A percentile compares a stretch with the other conserved stretches of the same genome.
These are phyloP conservation scores for Curvularia lunata DNA, from an alignment of 2,329 filamentous ascomycete species.

Conservation along the genomic window DNA sequence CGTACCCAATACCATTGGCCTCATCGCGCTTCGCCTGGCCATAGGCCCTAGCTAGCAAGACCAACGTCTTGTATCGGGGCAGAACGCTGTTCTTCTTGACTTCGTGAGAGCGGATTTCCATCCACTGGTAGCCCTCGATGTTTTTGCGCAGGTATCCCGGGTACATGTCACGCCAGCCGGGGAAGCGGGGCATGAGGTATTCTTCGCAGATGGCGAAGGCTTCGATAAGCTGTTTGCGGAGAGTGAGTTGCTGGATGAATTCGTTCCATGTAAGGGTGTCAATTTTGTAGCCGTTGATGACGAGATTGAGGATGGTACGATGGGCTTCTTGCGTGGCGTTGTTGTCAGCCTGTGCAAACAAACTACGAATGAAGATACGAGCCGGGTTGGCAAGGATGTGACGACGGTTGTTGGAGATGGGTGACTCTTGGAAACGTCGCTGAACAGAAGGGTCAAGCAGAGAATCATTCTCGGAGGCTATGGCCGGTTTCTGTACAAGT, in stretches of 20 bases:
- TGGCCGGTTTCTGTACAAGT: slow-evolving; percentile 43
- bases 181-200: slow-evolving; percentile 78
- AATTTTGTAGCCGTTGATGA: slow-evolving; percentile 72
- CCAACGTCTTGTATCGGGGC: slow-evolving; percentile 54
- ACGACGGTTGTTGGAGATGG: slow-evolving; percentile 48
- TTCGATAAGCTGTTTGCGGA: slow-evolving; percentile 63
- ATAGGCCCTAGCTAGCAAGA: slow-evolving; percentile 50
- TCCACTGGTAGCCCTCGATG: slow-evolving; percentile 31
- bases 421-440: slow-evolving; percentile 26
- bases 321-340: slow-evolving; percentile 39
- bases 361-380: slow-evolving; percentile 59
- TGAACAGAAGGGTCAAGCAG: slow-evolving; percentile 31
- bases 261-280: slow-evolving; percentile 82
- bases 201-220: slow-evolving; percentile 79
- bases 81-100: slow-evolving; percentile 37
- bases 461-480: slow-evolving; percentile 21
- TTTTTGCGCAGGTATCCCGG: slow-evolving; percentile 35
- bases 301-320: slow-evolving; percentile 59
- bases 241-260: slow-evolving; percentile 71
- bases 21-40: slow-evolving; percentile 46
- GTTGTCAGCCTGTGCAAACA: slow-evolving; percentile 56
- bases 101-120: slow-evolving; percentile 39
- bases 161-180: slow-evolving; percentile 66
- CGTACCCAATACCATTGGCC: slow-evolving; percentile 35
- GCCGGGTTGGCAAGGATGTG: slow-evolving; percentile 59